Percentiles rank a stretch among this genome's conserved stretches.
Conservation (phyloP, 805 yeast genomes). For the Babjeviella inositovora region DNA sequence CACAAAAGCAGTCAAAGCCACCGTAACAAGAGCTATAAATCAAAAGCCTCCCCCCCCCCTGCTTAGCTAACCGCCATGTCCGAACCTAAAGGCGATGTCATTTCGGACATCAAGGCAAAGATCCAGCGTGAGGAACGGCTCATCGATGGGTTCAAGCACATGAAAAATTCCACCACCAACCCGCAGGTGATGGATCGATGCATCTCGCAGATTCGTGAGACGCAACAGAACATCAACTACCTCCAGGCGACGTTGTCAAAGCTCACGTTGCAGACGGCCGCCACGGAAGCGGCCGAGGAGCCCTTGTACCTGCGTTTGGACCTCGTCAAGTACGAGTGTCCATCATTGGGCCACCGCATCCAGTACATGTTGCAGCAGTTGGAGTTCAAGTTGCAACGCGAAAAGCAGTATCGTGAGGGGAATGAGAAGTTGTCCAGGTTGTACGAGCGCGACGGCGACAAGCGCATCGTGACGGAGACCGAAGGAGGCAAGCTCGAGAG, state of each 20-base stretch:
- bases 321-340: conserved; percentile 81
- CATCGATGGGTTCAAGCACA: conserved; percentile 71
- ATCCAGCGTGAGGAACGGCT: conserved; percentile 81
- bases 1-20: no score
- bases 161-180: conserved; percentile 68
- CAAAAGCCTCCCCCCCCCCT: no score
- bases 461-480: conserved; percentile 72
- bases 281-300: background rate
- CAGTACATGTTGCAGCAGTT: conserved; percentile 92
- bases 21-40: no score
- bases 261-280: conserved; percentile 21
- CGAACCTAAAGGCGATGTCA: conserved; percentile 16
- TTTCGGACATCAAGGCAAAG: conserved; percentile 63
- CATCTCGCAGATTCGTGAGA: conserved; percentile 80
- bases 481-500: conserved; percentile 77
- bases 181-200: conserved; percentile 79
- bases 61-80: no score
- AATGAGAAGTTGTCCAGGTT: conserved; percentile 78
- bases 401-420: conserved; percentile 84
- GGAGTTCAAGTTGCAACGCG: conserved; percentile 88
- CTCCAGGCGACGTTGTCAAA: conserved; percentile 63
- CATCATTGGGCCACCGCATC: conserved; percentile 85
- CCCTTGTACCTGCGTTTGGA: conserved; percentile 39
- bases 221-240: conserved; percentile 82
- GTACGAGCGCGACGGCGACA: conserved; percentile 85